phyloP scores from a whole-genome alignment of 1,139 yeast species.

The Diutina mesorugosa region DNA sequence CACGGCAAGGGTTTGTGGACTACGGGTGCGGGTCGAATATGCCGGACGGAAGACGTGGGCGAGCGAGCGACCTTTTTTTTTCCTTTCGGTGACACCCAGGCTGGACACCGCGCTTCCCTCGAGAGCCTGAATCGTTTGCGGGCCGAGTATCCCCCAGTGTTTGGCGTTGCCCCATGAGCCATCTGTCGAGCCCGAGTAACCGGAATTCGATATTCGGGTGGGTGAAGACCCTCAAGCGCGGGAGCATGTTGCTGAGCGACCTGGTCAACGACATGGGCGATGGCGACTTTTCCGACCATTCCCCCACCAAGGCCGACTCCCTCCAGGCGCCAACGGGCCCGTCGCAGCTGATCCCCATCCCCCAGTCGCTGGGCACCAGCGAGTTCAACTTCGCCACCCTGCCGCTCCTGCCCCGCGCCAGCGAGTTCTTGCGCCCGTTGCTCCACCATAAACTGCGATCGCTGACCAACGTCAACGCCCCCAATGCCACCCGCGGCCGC shows the following conservation, averaged over 20 bases:
- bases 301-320: conserved; percentile 5
- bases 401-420: conserved; percentile 9
- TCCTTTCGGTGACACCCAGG: neutral
- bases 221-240: conserved; percentile 33
- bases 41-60: neutral
- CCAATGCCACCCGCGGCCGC: conserved; percentile 17
- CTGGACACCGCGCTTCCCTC: neutral
- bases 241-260: conserved; percentile 26
- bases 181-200: conserved; percentile 22
- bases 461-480: conserved; percentile 27
- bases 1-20: neutral
- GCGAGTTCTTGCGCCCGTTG: conserved; percentile 31
- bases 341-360: neutral
- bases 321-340: conserved; percentile 6
- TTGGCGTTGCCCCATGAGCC: conserved; percentile 1
- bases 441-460: conserved; percentile 38
- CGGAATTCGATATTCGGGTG: conserved; percentile 33
- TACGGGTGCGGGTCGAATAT: neutral
- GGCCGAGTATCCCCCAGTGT: neutral
- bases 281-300: conserved; percentile 9
- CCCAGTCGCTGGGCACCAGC: neutral
- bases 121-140: neutral
- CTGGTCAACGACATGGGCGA: conserved; percentile 26
- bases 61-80: neutral
- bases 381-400: conserved; percentile 1